phyloP scores from a whole-genome alignment of 2,329 filamentous ascomycete genomes.

The Diaporthe eres region DNA sequence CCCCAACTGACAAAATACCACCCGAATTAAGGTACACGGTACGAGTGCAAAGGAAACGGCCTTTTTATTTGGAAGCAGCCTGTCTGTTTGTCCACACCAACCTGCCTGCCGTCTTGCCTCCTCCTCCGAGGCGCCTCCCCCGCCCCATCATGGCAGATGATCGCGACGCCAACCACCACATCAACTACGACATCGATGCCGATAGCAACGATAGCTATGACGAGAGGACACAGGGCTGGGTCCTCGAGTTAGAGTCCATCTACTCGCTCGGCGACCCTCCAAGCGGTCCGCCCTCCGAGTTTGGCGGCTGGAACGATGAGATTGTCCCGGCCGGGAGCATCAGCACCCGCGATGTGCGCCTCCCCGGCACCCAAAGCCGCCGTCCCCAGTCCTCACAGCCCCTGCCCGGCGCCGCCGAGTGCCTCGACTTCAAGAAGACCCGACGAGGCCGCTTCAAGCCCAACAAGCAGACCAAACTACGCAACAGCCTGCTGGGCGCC shows the following conservation, averaged over 20 bases:
- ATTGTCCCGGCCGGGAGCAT: conserved; percentile 29
- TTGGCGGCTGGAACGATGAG: conserved; percentile 31
- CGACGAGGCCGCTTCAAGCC: conserved; percentile 31
- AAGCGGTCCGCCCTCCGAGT: conserved; percentile 27
- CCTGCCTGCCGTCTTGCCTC: background rate
- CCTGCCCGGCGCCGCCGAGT: conserved; percentile 38
- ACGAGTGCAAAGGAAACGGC: background rate
- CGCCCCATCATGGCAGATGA: conserved; percentile 28
- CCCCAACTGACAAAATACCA: background rate
- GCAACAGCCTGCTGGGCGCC: conserved; percentile 44
- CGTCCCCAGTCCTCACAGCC: conserved; percentile 27
- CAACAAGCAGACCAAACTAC: conserved; percentile 40
- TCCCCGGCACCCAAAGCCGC: background rate
- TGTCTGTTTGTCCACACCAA: background rate
- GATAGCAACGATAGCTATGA: conserved; percentile 26
- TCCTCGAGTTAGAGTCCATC: conserved; percentile 39
- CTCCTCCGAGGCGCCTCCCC: conserved; percentile 8
- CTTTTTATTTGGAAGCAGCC: background rate
- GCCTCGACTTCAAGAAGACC: conserved; percentile 34
- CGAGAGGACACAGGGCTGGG: conserved; percentile 39
- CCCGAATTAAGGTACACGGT: background rate
- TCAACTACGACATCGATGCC: conserved; percentile 22
- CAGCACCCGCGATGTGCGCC: conserved; percentile 32
- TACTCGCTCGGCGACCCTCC: conserved; percentile 33
- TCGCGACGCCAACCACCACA: background rate